Percentiles rank a stretch among this genome's conserved stretches.
Evolutionary conservation across 1,284 basidiomycete genomes (phyloP).

Genomic region (Tilletia caries): DNA sequence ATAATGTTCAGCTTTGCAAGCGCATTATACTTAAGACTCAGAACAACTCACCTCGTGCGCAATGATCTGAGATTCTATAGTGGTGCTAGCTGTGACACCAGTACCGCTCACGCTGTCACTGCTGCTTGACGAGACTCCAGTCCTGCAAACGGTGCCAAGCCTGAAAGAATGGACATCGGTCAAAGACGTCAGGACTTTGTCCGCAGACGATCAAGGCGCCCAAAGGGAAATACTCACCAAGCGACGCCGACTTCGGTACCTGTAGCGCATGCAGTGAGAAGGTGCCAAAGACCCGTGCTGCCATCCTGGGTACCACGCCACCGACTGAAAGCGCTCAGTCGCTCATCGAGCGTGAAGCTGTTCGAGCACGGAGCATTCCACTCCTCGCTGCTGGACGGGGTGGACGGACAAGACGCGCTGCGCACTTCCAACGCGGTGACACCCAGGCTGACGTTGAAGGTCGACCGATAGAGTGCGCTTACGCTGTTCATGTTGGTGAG

Average conservation of each 20-base stretch:
- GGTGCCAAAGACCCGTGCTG: slow-evolving; percentile 81
- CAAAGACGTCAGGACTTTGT: too few relatives aligned
- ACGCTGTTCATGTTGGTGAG: slow-evolving; percentile 72
- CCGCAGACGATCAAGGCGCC: too few relatives aligned
- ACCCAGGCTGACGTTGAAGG: slow-evolving; percentile 81
- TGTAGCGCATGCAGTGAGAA: slow-evolving; percentile 81
- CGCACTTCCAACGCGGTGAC: slow-evolving; percentile 76
- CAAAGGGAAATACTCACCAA: slow-evolving; percentile 64
- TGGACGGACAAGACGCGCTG: slow-evolving; percentile 52
- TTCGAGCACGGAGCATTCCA: slow-evolving; percentile 49
- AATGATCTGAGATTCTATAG: slow-evolving; percentile 69
- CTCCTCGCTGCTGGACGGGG: slow-evolving; percentile 54
- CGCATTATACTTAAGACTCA: background rate
- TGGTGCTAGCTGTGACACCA: slow-evolving; percentile 70
- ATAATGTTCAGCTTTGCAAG: background rate
- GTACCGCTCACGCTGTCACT: slow-evolving; percentile 71
- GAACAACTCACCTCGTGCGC: slow-evolving; percentile 76
- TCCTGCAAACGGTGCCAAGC: slow-evolving; percentile 46
- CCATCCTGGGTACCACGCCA: slow-evolving; percentile 73
- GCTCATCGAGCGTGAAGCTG: slow-evolving; percentile 61
- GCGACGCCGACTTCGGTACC: slow-evolving; percentile 84
- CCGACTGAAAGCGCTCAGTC: slow-evolving; percentile 74
- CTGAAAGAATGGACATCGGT: background rate
- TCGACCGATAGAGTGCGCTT: slow-evolving; percentile 68
- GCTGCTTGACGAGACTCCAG: slow-evolving; percentile 57